A percentile compares a stretch with the other conserved stretches of the same genome.
Evolutionary conservation across 768 basidiomycete genomes (phyloP).

Genomic region (Gyrodon lividus): DNA sequence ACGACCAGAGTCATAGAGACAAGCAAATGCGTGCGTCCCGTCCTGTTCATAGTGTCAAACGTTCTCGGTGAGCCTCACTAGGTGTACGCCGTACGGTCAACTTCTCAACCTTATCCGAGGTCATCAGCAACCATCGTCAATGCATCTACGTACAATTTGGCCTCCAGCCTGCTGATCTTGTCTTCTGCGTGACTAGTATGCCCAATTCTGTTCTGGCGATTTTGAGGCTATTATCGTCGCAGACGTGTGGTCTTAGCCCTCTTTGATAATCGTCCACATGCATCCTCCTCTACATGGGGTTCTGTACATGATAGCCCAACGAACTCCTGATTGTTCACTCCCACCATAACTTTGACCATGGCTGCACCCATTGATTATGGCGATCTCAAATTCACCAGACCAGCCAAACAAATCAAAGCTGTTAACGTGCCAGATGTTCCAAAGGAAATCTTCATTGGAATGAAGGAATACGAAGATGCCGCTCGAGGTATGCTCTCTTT

Average conservation of each 20-base stretch:
- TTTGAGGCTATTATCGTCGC: background rate
- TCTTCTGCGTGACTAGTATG: slow-evolving; percentile 6
- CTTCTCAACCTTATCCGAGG: no score
- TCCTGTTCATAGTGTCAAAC: no score
- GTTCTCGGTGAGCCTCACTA: no score
- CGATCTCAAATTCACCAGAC: slow-evolving; percentile 35
- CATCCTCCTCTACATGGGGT: background rate
- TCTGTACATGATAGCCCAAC: background rate
- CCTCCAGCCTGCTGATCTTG: slow-evolving; percentile 5
- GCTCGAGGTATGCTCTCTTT: slow-evolving; percentile 26
- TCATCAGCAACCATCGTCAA: background rate
- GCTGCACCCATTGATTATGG: slow-evolving; percentile 26
- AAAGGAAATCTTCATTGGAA: slow-evolving; percentile 32
- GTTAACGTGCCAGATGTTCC: slow-evolving; percentile 35
- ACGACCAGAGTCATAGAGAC: no score
- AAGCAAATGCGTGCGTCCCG: no score
- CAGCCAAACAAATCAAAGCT: slow-evolving; percentile 39
- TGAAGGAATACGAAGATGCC: slow-evolving; percentile 41
- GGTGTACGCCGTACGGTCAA: no score
- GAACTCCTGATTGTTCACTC: background rate
- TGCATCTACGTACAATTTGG: background rate
- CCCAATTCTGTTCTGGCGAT: background rate
- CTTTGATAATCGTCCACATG: background rate
- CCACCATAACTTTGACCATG: slow-evolving; percentile 14
- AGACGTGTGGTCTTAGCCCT: background rate